Base-by-base conservation (phyloP, 495 filamentous ascomycete genomes). In the Annulohypoxylon moriforme region DNA sequence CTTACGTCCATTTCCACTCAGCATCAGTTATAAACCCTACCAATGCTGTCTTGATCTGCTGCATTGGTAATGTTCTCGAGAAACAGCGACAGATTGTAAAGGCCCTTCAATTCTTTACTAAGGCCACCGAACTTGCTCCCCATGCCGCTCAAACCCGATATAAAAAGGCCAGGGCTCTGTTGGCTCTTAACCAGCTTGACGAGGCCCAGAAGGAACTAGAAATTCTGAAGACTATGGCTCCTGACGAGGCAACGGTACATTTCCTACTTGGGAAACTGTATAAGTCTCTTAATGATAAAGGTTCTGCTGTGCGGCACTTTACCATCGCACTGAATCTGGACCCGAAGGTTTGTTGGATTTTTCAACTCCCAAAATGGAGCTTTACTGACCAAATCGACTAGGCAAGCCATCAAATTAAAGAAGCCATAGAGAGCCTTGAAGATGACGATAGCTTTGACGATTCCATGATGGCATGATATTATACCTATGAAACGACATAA, bases 171-270 rank as follows among this genome's bases (percentile, higher is more conserved):
- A 87, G 93, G 42, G 92, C 90, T 2, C 83, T 97, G 61, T 88
- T 98, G 84, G 89, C 89, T 60, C 82, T 95, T n/a, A 89, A 90
- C 10, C 88, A 92, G 53, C 82, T 87, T 47, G 81, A 91, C 27
- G 81, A 88, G 40, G 96, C 96, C 1, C 81, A 96, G 40, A 81
- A 83, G 24, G 96, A 99, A 75, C 82, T 99, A 50, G 88, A 90
- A 78, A 85, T 94, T 10, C 81, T 98, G 64, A 93, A 95, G 77
- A 93, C 97, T 65, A 84, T 96, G 60, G 94, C 93, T 34, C 96
- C 96, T 0, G 94, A 99, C 74, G 94, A 97, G 76, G 93, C 96
- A 20, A 97, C 94, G 73, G 95, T 99, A 25, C 95, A 97, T 78
- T 99, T 96, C 81, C 85, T 94, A 38, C 86, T 98, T 3, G 96